These are phyloP conservation scores for Phialophora expanda DNA, from an alignment of 2,329 filamentous ascomycete genomes.

Conservation along the genomic window DNA sequence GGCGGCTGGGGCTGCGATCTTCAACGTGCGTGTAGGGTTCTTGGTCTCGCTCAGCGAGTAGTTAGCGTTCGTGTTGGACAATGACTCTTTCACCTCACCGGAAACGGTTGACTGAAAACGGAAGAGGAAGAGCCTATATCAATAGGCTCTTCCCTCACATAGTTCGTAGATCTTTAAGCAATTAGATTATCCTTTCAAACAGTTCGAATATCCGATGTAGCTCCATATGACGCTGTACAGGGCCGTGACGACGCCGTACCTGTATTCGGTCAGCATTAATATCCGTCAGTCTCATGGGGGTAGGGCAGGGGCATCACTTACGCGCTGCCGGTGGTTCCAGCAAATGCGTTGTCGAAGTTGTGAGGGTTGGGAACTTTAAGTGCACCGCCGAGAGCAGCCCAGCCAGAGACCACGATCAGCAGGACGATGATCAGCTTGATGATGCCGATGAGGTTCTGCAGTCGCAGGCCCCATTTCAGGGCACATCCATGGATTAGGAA, in stretches of 20 bases:
- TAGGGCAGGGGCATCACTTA: constrained; percentile 5
- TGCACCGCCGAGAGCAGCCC: constrained; percentile 49
- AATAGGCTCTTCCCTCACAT: too few species aligned
- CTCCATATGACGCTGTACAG: constrained; percentile 63
- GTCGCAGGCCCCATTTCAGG: constrained; percentile 55
- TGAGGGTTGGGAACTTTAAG: constrained; percentile 43
- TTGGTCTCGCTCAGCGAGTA: constrained; percentile 63
- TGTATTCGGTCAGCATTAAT: background rate
- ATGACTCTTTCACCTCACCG: too few species aligned
- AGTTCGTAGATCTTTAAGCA: too few species aligned
- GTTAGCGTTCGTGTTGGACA: constrained; percentile 55
- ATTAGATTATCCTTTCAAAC: too few species aligned
- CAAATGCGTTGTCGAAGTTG: constrained; percentile 47
- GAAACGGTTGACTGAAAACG: too few species aligned
- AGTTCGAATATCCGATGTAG: constrained; percentile 55
- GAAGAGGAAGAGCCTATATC: too few species aligned
- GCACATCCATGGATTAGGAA: constrained; percentile 56
- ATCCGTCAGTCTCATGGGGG: background rate
- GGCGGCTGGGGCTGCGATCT: constrained; percentile 61
- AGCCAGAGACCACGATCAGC: constrained; percentile 54
- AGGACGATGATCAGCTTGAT: constrained; percentile 58
- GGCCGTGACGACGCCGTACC: constrained; percentile 55
- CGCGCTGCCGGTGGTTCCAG: constrained; percentile 49
- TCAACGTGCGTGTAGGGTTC: constrained; percentile 63
- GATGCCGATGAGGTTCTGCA: constrained; percentile 57